Percentiles rank a stretch among this genome's conserved stretches.
Conservation (phyloP, 2,329 filamentous ascomycete genomes). For the Spiromastix sp. region DNA sequence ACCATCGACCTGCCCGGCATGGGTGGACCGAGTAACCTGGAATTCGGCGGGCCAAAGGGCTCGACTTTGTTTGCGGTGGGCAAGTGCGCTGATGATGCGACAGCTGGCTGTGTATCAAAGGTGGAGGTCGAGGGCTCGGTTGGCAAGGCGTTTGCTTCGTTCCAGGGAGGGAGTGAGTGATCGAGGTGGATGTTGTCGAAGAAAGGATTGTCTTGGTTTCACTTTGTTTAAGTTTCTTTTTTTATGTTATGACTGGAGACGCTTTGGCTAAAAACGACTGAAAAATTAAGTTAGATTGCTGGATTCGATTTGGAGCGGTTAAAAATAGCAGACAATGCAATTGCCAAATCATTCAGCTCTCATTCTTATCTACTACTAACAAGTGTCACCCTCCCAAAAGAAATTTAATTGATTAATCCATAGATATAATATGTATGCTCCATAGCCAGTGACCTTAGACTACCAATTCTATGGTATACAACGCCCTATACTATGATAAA, state of each 20-base stretch:
- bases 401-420: neutral
- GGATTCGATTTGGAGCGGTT: no score
- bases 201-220: neutral
- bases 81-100: neutral
- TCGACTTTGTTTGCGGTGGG: constrained; percentile 2
- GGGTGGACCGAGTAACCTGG: constrained; percentile 1
- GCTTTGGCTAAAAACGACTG: neutral
- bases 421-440: neutral
- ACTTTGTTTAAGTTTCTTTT: no score
- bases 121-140: neutral
- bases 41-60: constrained; percentile 3
- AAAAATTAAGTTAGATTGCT: neutral
- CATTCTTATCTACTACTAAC: neutral
- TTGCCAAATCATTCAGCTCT: neutral
- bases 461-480: no score
- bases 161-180: neutral
- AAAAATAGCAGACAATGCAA: no score
- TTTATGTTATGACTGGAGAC: neutral
- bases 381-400: neutral
- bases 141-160: constrained; percentile 1
- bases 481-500: no score
- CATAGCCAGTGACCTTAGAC: no score
- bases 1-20: constrained; percentile 1
- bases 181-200: neutral
- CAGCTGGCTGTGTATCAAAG: neutral